A percentile compares a stretch with the other conserved stretches of the same genome.
Evolutionary conservation across 179 eudicot species (phyloP).

Genomic region (Vitellaria paradoxa): DNA sequence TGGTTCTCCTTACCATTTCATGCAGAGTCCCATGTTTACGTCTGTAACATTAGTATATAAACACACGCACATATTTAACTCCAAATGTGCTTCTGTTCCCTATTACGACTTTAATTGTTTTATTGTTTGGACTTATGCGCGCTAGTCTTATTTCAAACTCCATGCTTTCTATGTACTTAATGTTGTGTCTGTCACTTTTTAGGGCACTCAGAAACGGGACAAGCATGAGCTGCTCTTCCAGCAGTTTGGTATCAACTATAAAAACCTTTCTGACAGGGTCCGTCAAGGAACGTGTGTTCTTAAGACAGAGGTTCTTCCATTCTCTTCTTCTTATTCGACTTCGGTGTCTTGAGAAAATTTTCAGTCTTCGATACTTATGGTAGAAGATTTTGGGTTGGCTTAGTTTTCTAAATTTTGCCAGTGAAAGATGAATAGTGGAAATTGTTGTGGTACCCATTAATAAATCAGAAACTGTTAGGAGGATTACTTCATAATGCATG

Average conservation of each 20-base stretch:
- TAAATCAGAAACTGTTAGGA: not conserved
- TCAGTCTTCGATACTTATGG: not conserved
- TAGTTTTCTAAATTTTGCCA: not conserved
- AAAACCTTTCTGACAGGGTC: conserved; percentile 53
- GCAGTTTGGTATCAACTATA: conserved; percentile 70
- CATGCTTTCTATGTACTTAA: not conserved
- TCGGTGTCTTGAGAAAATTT: not conserved
- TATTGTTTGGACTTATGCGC: not conserved
- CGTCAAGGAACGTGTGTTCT: conserved; percentile 88
- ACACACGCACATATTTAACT: not conserved
- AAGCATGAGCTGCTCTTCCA: conserved; percentile 74
- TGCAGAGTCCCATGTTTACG: not conserved
- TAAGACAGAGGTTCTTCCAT: conserved; percentile 50
- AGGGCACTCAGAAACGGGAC: conserved; percentile 73
- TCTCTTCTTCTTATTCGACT: not conserved
- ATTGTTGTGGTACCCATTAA: not conserved
- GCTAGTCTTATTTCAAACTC: not conserved
- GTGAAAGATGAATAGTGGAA: not conserved
- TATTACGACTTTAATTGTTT: not conserved
- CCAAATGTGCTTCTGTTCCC: not conserved
- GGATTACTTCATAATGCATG: not conserved
- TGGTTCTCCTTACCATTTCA: not conserved
- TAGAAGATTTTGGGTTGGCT: conserved; percentile 5
- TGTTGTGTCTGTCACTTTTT: conserved; percentile 7
- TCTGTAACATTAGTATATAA: not conserved